phyloP scores from a whole-genome alignment of 1,139 yeast species.

The Dujonia santamariae region DNA sequence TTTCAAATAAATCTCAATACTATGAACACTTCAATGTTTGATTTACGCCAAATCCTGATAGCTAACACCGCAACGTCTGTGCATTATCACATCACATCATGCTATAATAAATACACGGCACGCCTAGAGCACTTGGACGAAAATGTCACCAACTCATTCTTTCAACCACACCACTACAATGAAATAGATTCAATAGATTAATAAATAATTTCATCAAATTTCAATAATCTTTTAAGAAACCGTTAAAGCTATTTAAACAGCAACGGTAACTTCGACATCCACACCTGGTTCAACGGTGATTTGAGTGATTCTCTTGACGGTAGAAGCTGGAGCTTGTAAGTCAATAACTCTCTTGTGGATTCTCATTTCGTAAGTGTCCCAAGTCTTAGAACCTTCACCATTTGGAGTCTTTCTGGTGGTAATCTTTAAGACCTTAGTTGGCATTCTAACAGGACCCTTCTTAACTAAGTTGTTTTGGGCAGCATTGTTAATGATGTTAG shows the following conservation, averaged over 20 bases:
- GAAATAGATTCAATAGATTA: too few species aligned
- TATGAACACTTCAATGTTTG: too few species aligned
- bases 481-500: slow-evolving; percentile 89
- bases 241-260: slow-evolving; percentile 25
- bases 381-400: slow-evolving; percentile 99
- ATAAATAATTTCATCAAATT: too few species aligned
- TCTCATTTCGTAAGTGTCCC: slow-evolving; percentile 99
- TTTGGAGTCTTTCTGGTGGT: slow-evolving; percentile 99
- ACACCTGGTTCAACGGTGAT: slow-evolving; percentile 70
- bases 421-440: slow-evolving; percentile 97
- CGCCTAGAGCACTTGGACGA: slow-evolving; percentile 56
- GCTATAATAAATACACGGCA: slow-evolving; percentile 45
- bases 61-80: slow-evolving; percentile 64
- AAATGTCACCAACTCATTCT: slow-evolving; percentile 2
- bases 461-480: slow-evolving; percentile 74
- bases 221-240: too few species aligned
- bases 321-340: slow-evolving; percentile 93
- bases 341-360: slow-evolving; percentile 99
- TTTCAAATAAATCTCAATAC: too few species aligned
- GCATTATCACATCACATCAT: slow-evolving; percentile 17
- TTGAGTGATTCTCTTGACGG: slow-evolving; percentile 95
- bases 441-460: slow-evolving; percentile 99
- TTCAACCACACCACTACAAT: background rate
- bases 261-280: slow-evolving; percentile 41
- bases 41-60: slow-evolving; percentile 49